A percentile compares a stretch with the other conserved stretches of the same genome.
Conservation (phyloP, 768 basidiomycete genomes). For the Leccinum sublutescens region DNA sequence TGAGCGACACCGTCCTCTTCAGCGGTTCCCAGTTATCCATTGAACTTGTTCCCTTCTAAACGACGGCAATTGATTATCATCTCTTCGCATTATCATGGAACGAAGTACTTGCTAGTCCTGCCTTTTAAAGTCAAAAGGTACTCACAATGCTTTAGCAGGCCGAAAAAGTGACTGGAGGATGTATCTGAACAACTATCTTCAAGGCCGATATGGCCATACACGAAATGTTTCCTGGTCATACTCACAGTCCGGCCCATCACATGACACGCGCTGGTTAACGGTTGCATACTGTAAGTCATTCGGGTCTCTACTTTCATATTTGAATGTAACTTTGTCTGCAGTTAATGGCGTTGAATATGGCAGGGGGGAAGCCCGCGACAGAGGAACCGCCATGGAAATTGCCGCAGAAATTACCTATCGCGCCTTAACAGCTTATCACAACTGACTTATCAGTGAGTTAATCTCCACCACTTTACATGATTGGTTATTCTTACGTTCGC, state of each 20-base stretch:
- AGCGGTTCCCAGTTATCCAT: constrained; percentile 10
- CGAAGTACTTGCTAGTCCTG: constrained; percentile 5
- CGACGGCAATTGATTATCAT: not conserved
- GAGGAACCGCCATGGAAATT: constrained; percentile 30
- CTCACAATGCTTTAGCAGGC: constrained; percentile 13
- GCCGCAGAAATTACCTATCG: constrained; percentile 28
- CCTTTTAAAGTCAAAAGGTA: not conserved
- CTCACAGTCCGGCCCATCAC: constrained; percentile 21
- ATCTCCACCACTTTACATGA: not conserved
- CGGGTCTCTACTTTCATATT: not conserved
- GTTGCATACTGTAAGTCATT: constrained; percentile 26
- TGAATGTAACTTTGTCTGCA: constrained; percentile 1
- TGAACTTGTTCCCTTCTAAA: not conserved
- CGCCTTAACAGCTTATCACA: constrained; percentile 23
- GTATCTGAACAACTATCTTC: constrained; percentile 32
- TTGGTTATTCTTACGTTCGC: not conserved
- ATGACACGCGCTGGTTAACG: constrained; percentile 25
- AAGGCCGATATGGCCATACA: constrained; percentile 33
- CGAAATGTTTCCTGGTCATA: constrained; percentile 22
- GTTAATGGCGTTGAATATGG: constrained; percentile 30
- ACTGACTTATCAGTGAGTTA: constrained; percentile 12
- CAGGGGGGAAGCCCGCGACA: constrained; percentile 24
- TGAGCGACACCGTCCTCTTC: not conserved
- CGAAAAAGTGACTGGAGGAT: constrained; percentile 27
- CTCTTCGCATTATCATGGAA: constrained; percentile 13